Evolutionary conservation across 78 protist genomes (phyloP).

Genomic region (Speleostelium caveatum): DNA sequence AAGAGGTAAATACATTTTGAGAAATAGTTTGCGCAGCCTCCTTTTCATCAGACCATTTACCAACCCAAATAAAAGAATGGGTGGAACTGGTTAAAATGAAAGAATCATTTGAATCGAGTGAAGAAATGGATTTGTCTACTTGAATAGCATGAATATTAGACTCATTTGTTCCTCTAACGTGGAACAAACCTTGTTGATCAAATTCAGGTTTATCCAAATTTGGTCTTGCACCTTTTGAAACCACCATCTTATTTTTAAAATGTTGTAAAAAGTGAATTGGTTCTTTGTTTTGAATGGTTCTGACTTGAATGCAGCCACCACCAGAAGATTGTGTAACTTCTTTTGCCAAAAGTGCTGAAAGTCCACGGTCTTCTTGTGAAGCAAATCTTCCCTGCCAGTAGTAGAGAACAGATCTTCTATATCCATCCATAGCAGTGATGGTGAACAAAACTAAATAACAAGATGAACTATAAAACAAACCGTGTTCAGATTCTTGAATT

Average conservation of each 20-base stretch:
- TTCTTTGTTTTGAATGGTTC: conserved; percentile 53
- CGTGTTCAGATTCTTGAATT: conserved; percentile 11
- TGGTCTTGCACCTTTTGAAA: conserved; percentile 23
- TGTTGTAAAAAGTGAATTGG: conserved; percentile 38
- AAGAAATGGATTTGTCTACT: conserved; percentile 19
- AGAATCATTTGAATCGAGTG: conserved; percentile 41
- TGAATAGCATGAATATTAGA: conserved; percentile 33
- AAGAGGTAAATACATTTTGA: background rate
- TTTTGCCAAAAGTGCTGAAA: conserved; percentile 24
- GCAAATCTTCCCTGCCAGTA: conserved; percentile 40
- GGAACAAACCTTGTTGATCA: background rate
- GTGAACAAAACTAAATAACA: conserved; percentile 47
- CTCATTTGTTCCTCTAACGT: conserved; percentile 31
- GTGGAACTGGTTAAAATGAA: background rate
- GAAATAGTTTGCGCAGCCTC: background rate
- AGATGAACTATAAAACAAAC: conserved; percentile 19
- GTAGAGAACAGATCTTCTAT: background rate
- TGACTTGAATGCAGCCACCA: conserved; percentile 12
- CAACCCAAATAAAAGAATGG: conserved; percentile 19
- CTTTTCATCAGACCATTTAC: conserved; percentile 44
- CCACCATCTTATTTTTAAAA: conserved; percentile 20
- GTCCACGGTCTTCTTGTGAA: conserved; percentile 15
- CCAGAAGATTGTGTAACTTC: background rate
- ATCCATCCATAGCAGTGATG: background rate
- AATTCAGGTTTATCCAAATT: background rate